These are phyloP conservation scores for Entrophospora sp. DNA, from an alignment of 192 early-diverging fungal genomes.

Conservation along the genomic window DNA sequence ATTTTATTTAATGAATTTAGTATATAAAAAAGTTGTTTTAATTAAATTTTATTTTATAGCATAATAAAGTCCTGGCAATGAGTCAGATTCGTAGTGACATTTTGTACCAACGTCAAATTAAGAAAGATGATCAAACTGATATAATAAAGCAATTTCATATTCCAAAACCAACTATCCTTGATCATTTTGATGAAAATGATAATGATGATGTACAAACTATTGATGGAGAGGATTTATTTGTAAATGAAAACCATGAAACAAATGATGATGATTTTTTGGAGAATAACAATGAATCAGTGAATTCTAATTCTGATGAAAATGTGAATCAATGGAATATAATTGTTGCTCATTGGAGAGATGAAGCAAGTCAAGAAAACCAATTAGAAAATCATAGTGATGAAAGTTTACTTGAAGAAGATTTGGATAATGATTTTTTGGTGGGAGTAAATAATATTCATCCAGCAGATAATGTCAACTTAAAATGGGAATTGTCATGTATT, in stretches of 20 bases:
- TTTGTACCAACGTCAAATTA: not conserved
- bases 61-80: constrained; percentile 1
- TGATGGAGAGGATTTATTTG: not conserved
- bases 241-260: not conserved
- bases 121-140: not conserved
- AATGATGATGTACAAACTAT: not conserved
- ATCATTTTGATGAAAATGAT: not conserved
- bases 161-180: not conserved
- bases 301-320: not conserved
- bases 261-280: not conserved
- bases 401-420: not conserved
- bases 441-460: not conserved
- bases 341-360: not conserved
- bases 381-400: not conserved
- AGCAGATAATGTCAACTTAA: not conserved
- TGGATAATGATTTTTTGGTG: no score
- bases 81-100: constrained; percentile 10
- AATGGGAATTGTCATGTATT: no score
- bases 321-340: not conserved
- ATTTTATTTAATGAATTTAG: not conserved
- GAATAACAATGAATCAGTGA: not conserved
- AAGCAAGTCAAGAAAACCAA: not conserved
- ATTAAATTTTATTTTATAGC: not conserved
- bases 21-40: not conserved
- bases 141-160: not conserved